phyloP scores from a whole-genome alignment of 768 basidiomycete genomes.

The Boletus bicolor region DNA sequence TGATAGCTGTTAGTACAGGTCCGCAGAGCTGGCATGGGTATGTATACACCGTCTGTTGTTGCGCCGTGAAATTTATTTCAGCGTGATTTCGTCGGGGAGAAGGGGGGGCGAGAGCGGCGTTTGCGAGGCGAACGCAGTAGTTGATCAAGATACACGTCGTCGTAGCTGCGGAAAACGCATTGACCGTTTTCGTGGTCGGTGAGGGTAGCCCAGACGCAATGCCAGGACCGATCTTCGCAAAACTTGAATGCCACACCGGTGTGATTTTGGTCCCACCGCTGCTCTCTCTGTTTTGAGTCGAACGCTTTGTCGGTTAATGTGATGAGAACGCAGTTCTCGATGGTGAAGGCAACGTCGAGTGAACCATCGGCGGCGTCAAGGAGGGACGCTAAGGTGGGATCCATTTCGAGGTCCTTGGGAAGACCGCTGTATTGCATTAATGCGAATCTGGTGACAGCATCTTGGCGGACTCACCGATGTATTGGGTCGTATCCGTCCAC shows the following conservation, averaged over 20 bases:
- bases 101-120: conserved; percentile 22
- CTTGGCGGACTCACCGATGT: conserved; percentile 33
- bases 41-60: conserved; percentile 14
- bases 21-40: conserved; percentile 1
- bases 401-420: conserved; percentile 59
- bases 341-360: conserved; percentile 36
- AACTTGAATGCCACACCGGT: conserved; percentile 53
- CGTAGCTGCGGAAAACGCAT: conserved; percentile 56
- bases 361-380: conserved; percentile 39
- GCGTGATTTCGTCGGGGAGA: conserved; percentile 23
- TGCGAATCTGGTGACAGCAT: background rate
- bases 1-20: conserved; percentile 16
- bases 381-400: conserved; percentile 38
- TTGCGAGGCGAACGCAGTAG: conserved; percentile 43
- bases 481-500: conserved; percentile 62
- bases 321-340: conserved; percentile 53
- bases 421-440: conserved; percentile 36
- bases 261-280: conserved; percentile 37
- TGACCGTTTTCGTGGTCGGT: conserved; percentile 47
- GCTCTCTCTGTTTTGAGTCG: conserved; percentile 33
- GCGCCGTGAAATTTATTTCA: conserved; percentile 10
- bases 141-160: conserved; percentile 54
- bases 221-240: conserved; percentile 47
- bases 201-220: conserved; percentile 64
- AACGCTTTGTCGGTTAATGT: conserved; percentile 60